Evolutionary conservation across 208 protist species (phyloP).

Genomic region (Trypanosoma rangeli): DNA sequence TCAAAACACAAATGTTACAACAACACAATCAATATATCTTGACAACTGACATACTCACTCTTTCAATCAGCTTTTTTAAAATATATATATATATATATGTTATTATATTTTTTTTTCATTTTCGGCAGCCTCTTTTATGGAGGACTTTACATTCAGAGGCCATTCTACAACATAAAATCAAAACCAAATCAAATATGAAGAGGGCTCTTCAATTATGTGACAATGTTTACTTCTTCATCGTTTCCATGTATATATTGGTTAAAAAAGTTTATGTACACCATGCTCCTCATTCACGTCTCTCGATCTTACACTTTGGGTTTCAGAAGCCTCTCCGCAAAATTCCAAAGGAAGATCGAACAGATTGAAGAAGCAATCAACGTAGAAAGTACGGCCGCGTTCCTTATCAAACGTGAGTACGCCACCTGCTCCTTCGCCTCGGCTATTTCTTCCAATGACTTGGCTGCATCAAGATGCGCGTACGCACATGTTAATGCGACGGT

Average conservation of each 20-base stretch:
- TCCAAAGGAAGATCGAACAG: slow-evolving; percentile 50
- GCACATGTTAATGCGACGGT: slow-evolving; percentile 33
- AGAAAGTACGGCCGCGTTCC: slow-evolving; percentile 50
- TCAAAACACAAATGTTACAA: no score
- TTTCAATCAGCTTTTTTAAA: no score
- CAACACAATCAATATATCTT: no score
- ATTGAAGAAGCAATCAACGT: slow-evolving; percentile 56
- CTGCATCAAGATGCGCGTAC: slow-evolving; percentile 20
- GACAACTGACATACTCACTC: no score
- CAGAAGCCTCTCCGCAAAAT: slow-evolving; percentile 40
- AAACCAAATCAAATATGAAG: neutral
- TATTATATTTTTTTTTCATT: no score
- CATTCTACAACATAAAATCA: no score
- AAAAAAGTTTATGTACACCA: neutral
- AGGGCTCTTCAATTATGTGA: neutral
- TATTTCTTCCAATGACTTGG: slow-evolving; percentile 31
- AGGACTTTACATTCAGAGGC: no score
- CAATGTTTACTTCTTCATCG: neutral
- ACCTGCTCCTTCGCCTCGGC: slow-evolving; percentile 23
- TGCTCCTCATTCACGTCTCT: neutral
- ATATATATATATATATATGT: no score
- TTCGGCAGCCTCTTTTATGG: no score
- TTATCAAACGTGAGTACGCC: slow-evolving; percentile 38
- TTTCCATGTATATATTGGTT: neutral
- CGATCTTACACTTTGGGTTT: slow-evolving; percentile 7